Conservation (phyloP, 331 rosid species). For the Prunus yedoensis region DNA sequence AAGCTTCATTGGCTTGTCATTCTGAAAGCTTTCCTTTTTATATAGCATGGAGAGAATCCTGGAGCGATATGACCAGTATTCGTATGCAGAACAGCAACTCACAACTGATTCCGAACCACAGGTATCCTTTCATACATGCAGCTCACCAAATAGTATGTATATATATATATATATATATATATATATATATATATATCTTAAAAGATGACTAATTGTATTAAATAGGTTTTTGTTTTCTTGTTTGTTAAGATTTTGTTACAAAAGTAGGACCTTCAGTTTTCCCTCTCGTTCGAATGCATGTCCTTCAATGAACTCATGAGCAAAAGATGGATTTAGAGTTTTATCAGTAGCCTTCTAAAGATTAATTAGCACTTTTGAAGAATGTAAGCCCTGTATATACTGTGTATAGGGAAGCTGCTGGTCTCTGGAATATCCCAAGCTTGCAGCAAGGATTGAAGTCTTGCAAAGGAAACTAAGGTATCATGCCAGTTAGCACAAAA, state of each 20-base stretch:
- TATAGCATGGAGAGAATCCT: slow-evolving; percentile 62
- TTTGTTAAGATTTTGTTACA: background rate
- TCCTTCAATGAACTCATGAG: background rate
- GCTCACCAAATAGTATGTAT: too few relatives aligned
- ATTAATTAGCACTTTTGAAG: too few relatives aligned
- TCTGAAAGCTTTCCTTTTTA: slow-evolving; percentile 8
- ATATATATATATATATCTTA: background rate
- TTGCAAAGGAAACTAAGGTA: slow-evolving; percentile 45
- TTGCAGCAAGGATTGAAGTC: slow-evolving; percentile 41
- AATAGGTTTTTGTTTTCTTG: background rate
- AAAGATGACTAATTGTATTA: background rate
- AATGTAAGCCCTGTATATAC: background rate
- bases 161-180: too few relatives aligned
- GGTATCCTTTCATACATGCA: slow-evolving; percentile 33
- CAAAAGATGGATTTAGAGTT: background rate
- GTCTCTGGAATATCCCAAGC: slow-evolving; percentile 40
- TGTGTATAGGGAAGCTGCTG: slow-evolving; percentile 37
- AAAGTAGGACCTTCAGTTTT: background rate
- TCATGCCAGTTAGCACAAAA: background rate
- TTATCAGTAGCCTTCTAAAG: too few relatives aligned
- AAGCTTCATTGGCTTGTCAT: background rate
- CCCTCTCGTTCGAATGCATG: background rate
- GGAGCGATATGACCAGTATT: slow-evolving; percentile 67
- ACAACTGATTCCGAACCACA: slow-evolving; percentile 37
- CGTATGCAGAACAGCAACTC: slow-evolving; percentile 35